Percentiles rank a stretch among this genome's conserved stretches.
phyloP scores from a whole-genome alignment of 1,284 basidiomycete species.

The Cryptococcus sp. region DNA sequence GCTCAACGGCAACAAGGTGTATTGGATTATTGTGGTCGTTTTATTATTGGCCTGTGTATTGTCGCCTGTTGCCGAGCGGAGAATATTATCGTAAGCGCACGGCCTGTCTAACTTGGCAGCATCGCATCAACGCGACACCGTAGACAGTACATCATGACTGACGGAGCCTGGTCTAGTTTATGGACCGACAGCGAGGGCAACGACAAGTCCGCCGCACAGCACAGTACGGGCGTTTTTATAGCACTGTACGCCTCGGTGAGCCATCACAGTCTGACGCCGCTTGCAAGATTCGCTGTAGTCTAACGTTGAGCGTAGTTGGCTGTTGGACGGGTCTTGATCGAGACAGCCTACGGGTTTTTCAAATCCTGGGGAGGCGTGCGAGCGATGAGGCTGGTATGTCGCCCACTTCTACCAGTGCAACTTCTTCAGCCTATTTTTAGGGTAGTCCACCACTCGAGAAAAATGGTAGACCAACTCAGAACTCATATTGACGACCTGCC shows the following conservation, averaged over 20 bases:
- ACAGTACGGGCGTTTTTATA: constrained; percentile 26
- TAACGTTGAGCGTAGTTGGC: constrained; percentile 12
- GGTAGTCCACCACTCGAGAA: too few species aligned
- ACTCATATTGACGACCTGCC: too few species aligned
- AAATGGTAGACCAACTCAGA: too few species aligned
- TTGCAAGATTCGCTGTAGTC: neutral
- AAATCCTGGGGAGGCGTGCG: constrained; percentile 26
- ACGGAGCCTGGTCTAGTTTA: constrained; percentile 1
- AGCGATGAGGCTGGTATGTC: constrained; percentile 26
- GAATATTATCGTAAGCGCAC: constrained; percentile 27
- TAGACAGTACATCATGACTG: neutral
- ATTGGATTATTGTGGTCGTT: constrained; percentile 65
- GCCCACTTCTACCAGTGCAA: too few species aligned
- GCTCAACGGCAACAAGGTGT: constrained; percentile 54
- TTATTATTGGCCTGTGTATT: constrained; percentile 15
- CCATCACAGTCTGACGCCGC: neutral
- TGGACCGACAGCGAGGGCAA: too few species aligned
- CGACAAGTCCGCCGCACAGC: neutral
- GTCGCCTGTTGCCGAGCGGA: constrained; percentile 24
- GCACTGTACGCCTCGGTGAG: constrained; percentile 26
- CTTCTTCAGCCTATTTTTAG: neutral
- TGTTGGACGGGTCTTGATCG: constrained; percentile 12
- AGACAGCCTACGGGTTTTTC: constrained; percentile 13
- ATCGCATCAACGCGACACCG: too few species aligned
- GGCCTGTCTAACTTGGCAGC: too few species aligned